Base-by-base conservation (phyloP, 352 stramenopile species). In the Pythium brachiatum region DNA sequence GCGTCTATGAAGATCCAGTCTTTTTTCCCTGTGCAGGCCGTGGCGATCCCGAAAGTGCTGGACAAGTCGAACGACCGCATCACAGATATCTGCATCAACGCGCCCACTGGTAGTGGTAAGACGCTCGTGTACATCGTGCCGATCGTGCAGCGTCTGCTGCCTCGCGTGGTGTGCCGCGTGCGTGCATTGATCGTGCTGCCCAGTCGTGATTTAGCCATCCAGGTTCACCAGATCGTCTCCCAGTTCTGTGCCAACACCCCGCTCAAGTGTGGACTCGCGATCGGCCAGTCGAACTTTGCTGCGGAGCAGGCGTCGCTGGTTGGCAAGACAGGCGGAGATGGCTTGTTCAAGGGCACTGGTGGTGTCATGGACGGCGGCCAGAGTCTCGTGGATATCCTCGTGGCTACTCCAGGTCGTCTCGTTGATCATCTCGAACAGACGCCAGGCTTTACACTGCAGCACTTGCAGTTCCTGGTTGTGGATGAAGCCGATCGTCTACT, bases 401-500 rank as follows among this genome's bases (percentile, higher is more conserved):
- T 99, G 23, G 90, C 90, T n/a, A 99, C 97, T 21, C 97, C 97
- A 1, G 97, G 97, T 25, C 86, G 96, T 53, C 82, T 99, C 15
- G 86, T 99, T 25, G 97, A 99, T 71, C 97, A 99, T 75, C 69
- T 99, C 27, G 89, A 98, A 66, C 87, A 97, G 64, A 99, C 97
- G 20, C 91, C 87, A n/a, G 96, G 95, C 36, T 99, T 99, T 64
- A 99, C 95, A 52, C 74, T 99, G 59, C 92, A 99, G 66, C 95
- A 99, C 70, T 74, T 99, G 52, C 79, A 94, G 70, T 98, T 98
- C 67, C 81, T 99, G 43, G 93, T 99, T 2, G 88, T 99, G 29
- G 97, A 99, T 63, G 97, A 99, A 78, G 97, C 96, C 0, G 97
- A 99, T 74, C 79, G 96, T 20, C 78, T 99, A 52, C 68, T 99